Evolutionary conservation across 257 asterid genomes (phyloP), one percentile per base, ranked within the genome.

Genomic region (Nicotiana otophora): DNA sequence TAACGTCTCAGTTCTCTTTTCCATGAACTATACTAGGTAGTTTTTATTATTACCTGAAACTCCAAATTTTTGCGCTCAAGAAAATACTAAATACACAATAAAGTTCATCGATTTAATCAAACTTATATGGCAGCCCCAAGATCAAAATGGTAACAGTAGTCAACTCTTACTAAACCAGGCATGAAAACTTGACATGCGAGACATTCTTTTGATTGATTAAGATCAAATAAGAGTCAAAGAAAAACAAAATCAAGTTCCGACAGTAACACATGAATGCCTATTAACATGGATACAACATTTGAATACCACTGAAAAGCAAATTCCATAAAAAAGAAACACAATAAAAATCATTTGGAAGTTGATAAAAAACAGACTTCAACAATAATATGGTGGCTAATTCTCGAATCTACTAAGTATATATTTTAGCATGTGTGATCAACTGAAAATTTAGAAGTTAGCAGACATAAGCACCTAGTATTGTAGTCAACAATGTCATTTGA

Each of bases 401-500:
- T 36, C 55, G 26, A 69, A 69, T 69, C 54, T 69, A 54, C 10
- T n/a, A 34, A 16, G 77, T 39, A 39, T 10, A 23, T n/a, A n/a
- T 69, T 62, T 69, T 39, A 39, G 60, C 60, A 46, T 20, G 20
- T 72, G 78, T 6, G 15, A 26, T 74, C 20, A 67, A n/a, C 67
- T 63, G 82, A 42, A 30, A 61, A 46, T 55, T 28, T 54, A 80
- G 53, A 42, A 82, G 62, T 81, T 67, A 61, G 23, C 20, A 77
- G 46, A 55, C 63, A 72, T 80, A 79, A 77, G 81, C 92, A 96
- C 99, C 97, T 92, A 79, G 99, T 96, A 85, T 96, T 96, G 89
- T 96, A 94, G 86, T 96, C 99, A 81, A 92, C 90, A 83, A 94
- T 93, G 55, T 94, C 88, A 88, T 96, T 96, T 62, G 91, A 76